Evolutionary conservation across 345 rosid genomes (phyloP), one percentile per base, ranked within the genome.

Genomic region (Cardamine chenopodiifolia): DNA sequence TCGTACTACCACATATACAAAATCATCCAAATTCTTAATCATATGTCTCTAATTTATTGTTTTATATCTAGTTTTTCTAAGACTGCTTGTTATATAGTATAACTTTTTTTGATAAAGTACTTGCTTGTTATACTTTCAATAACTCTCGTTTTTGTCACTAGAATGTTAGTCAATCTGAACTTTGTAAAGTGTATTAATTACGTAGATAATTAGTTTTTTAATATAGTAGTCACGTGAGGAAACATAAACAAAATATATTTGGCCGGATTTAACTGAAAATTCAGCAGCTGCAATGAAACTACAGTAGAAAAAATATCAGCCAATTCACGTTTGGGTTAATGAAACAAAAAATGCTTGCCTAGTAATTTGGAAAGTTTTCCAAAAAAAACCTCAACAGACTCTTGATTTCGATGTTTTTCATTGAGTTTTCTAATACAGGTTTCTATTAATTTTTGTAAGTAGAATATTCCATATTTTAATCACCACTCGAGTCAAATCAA

Each of bases 1-100:
- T 7, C 29, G 3, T 32, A 17, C 8, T 5, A 57, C 42, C 18
- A 14, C 40, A 23, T 15, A 0, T 23, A 15, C 8, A 52, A 23
- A n/a, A 70, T 34, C 75, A 47, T 59, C 18, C 37, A 59, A 47
- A 35, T n/a, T 31, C 35, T 70, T 57, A 15, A 57, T 13, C 68
- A 62, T 29, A 44, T 42, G 44, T 28, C 23, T 10, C 31, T 19
- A 19, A 9, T 57, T 29, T 6, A 17, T n/a, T 18, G 48, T 19
- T 35, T 29, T n/a, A n/a, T 8, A 56, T 17, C 20, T 1, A 56
- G 10, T 45, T 23, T 53, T 18, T 37, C 3, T n/a, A 39, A 39
- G 15, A 37, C 42, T 37, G 42, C 39, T 34, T 34, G 39, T 34
- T 34, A 34, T 34, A 34, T 12, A 37, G 4, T 35, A 37, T 11